phyloP scores from a whole-genome alignment of 148 eudicot genomes.

The Tetragonia tetragonoides region DNA sequence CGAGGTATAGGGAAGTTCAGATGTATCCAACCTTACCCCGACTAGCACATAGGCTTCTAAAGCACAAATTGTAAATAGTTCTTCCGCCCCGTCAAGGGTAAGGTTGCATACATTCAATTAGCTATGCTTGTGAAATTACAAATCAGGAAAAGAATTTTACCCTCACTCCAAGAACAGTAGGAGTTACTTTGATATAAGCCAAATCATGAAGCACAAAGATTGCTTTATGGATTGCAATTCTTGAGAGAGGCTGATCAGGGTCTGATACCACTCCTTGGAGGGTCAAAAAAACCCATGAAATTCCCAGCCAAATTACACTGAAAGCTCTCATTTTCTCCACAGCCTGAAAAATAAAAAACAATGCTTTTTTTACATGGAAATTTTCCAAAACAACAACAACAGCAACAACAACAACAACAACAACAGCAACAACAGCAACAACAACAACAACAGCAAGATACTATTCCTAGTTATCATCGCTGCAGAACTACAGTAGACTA shows the following conservation, averaged over 20 bases:
- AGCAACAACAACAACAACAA: no score
- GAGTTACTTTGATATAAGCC: background rate
- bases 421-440: no score
- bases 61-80: background rate
- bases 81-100: background rate
- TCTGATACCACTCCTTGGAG: background rate
- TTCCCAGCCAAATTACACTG: background rate
- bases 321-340: background rate
- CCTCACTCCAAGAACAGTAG: conserved; percentile 2
- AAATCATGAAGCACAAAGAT: background rate
- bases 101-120: background rate
- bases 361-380: background rate
- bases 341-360: background rate
- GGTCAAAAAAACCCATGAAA: background rate
- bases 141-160: background rate
- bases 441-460: no score
- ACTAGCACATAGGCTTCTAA: background rate
- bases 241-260: conserved; percentile 3
- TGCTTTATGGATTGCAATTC: conserved; percentile 6
- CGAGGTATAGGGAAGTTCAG: no score
- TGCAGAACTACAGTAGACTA: no score
- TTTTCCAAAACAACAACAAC: background rate
- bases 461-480: no score
- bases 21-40: background rate
- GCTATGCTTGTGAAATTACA: background rate